A percentile compares a stretch with the other conserved stretches of the same genome.
Conservation (phyloP, 73 alveolate species). For the Effrenium voratum region DNA sequence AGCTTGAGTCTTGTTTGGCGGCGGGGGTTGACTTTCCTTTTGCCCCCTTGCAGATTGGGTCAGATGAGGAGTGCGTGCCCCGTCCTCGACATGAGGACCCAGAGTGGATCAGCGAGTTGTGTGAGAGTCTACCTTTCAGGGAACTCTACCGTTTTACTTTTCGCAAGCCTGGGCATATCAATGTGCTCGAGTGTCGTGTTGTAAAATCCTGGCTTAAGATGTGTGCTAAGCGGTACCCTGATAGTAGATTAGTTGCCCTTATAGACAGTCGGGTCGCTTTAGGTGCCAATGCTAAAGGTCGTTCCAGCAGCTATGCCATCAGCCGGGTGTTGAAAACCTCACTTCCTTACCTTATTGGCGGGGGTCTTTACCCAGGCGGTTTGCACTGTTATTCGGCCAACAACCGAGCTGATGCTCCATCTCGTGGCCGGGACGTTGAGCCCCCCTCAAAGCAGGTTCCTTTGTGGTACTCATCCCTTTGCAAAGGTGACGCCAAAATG, state of each 20-base stretch:
- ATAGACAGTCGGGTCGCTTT: background rate
- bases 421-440: background rate
- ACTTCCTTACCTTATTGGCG: background rate
- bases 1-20: background rate
- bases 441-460: background rate
- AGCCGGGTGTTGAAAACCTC: background rate
- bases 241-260: background rate
- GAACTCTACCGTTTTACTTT: background rate
- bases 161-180: background rate
- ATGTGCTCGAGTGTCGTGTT: background rate
- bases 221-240: background rate
- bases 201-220: background rate
- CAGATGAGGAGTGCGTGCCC: background rate
- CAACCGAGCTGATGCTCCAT: background rate
- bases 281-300: background rate
- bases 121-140: background rate
- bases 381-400: background rate
- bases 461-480: background rate
- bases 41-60: background rate
- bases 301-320: background rate
- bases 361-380: background rate
- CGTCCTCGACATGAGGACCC: background rate
- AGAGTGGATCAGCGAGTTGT: background rate
- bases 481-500: background rate
- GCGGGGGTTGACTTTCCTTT: too few species aligned